Evolutionary conservation across 208 protist genomes (phyloP).

Genomic region (Crithidia fasciculata): DNA sequence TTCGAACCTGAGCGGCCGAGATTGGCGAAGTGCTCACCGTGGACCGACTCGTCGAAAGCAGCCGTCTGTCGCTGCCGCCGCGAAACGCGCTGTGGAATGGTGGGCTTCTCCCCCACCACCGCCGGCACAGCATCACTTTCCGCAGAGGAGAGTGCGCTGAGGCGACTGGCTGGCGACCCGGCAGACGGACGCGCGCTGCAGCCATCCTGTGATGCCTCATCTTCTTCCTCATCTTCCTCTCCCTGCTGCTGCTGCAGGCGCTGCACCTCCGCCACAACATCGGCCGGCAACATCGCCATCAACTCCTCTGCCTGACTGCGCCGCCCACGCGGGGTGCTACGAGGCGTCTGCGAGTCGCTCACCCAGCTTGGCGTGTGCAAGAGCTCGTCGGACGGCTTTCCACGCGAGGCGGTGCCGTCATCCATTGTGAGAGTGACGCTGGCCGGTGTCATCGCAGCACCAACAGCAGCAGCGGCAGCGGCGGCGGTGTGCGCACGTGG

Average conservation of each 20-base stretch:
- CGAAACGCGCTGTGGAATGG: conserved; percentile 52
- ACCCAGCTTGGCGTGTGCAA: conserved; percentile 18
- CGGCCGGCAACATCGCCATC: conserved; percentile 49
- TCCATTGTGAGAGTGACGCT: conserved; percentile 31
- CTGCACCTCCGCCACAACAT: conserved; percentile 37
- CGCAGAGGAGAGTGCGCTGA: conserved; percentile 13
- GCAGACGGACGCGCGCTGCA: conserved; percentile 13
- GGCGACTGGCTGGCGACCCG: conserved; percentile 10
- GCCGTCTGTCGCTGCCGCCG: conserved; percentile 34
- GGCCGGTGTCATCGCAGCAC: conserved; percentile 10
- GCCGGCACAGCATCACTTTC: conserved; percentile 13
- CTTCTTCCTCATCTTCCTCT: conserved; percentile 6
- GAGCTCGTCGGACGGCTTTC: conserved; percentile 14
- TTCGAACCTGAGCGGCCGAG: conserved; percentile 35
- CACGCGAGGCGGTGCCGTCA: conserved; percentile 12
- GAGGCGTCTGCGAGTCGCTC: conserved; percentile 24
- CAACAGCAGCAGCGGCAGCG: background rate
- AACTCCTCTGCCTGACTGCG: conserved; percentile 46
- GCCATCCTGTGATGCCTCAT: background rate
- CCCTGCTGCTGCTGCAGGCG: conserved; percentile 13
- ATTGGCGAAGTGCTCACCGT: conserved; percentile 45
- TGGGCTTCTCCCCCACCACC: conserved; percentile 25
- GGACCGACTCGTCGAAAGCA: conserved; percentile 41
- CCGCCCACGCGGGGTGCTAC: conserved; percentile 33
- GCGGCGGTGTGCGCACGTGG: background rate